Conservation (phyloP, 75 land plant genomes). For the Pinus albicaulis region DNA sequence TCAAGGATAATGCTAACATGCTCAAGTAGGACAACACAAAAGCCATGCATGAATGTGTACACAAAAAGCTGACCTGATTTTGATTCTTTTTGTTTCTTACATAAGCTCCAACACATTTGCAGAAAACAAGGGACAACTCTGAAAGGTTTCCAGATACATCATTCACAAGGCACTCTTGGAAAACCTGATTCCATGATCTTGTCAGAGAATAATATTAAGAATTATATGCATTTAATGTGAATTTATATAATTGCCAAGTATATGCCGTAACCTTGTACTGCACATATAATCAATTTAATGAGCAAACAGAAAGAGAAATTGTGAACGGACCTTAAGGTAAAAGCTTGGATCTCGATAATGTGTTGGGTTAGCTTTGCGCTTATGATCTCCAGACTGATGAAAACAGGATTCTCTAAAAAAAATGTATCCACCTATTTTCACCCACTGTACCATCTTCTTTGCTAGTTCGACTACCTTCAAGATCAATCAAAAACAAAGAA, state of each 20-base stretch:
- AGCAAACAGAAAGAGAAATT: not conserved
- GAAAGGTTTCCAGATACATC: constrained; percentile 67
- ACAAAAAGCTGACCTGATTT: constrained; percentile 61
- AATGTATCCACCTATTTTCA: constrained; percentile 80
- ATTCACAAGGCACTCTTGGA: constrained; percentile 59
- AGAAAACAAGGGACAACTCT: constrained; percentile 66
- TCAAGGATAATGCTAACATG: not conserved
- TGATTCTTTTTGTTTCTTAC: constrained; percentile 92
- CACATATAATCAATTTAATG: not conserved
- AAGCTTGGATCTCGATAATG: constrained; percentile 95
- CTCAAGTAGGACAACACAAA: not conserved
- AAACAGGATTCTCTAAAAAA: constrained; percentile 99
- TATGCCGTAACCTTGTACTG: not conserved
- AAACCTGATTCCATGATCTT: constrained; percentile 40
- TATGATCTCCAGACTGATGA: constrained; percentile 95
- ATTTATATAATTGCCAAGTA: not conserved
- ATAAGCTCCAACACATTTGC: constrained; percentile 98
- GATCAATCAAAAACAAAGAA: not conserved
- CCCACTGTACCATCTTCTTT: constrained; percentile 74
- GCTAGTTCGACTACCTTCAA: constrained; percentile 73
- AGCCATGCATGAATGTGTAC: not conserved
- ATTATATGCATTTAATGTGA: not conserved
- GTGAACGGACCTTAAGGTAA: constrained; percentile 73
- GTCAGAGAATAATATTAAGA: not conserved
- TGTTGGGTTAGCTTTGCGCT: constrained; percentile 87